A percentile compares a stretch with the other conserved stretches of the same genome.
phyloP scores from a whole-genome alignment of 2,329 filamentous ascomycete species.

The Cryphonectria japonica region DNA sequence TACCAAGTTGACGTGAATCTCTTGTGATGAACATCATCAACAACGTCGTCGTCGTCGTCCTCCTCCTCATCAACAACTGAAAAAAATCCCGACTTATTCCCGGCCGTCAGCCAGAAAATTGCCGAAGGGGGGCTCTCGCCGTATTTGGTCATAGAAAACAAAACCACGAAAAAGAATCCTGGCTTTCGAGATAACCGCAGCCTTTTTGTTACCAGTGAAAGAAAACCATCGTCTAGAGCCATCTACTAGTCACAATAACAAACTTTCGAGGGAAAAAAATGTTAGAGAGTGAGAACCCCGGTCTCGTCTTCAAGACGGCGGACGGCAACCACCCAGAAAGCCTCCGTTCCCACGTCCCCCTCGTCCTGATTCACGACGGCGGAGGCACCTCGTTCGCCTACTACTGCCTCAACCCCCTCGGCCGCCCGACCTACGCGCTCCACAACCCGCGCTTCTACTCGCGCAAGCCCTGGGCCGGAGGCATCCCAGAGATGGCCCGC shows the following conservation, averaged over 20 bases:
- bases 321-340: constrained; percentile 16
- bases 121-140: neutral
- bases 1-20: neutral
- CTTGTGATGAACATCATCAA: neutral
- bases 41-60: neutral
- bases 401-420: constrained; percentile 54
- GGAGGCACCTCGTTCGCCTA: constrained; percentile 64
- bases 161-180: neutral
- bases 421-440: constrained; percentile 57
- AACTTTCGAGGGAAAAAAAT: neutral
- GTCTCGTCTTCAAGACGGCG: constrained; percentile 24
- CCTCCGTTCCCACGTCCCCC: constrained; percentile 38
- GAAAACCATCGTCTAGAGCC: neutral
- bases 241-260: neutral
- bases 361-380: constrained; percentile 64
- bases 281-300: constrained; percentile 22
- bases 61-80: neutral
- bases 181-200: no score
- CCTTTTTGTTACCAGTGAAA: no score
- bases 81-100: neutral
- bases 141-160: neutral
- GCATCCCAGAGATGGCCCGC: constrained; percentile 57
- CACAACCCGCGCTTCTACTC: constrained; percentile 57
- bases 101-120: neutral
- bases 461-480: constrained; percentile 52